Evolutionary conservation across 352 stramenopile genomes (phyloP).

Genomic region (Phytophthora citrophthora): DNA sequence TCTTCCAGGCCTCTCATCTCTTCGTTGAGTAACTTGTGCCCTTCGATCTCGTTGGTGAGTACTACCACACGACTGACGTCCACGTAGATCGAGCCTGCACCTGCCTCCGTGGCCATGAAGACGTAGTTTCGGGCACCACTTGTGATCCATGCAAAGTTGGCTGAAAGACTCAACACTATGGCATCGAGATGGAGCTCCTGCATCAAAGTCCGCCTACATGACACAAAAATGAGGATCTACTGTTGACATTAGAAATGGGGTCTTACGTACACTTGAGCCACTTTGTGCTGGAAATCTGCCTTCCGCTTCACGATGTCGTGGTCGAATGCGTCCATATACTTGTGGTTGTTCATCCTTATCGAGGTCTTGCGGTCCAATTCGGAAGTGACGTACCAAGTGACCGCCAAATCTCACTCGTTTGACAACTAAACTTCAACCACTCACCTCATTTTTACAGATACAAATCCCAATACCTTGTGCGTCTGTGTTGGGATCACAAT

Average conservation of each 20-base stretch:
- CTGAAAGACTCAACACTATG: conserved; percentile 57
- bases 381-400: conserved; percentile 21
- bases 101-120: conserved; percentile 70
- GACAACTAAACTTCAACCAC: conserved; percentile 35
- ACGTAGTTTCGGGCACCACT: conserved; percentile 67
- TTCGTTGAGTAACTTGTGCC: conserved; percentile 71
- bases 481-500: no score
- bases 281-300: conserved; percentile 57
- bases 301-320: conserved; percentile 53
- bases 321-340: conserved; percentile 62
- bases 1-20: conserved; percentile 62
- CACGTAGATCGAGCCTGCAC: conserved; percentile 70
- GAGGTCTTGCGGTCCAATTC: conserved; percentile 1
- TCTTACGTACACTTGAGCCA: conserved; percentile 48
- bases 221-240: neutral
- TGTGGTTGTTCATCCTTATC: conserved; percentile 58
- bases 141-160: conserved; percentile 79
- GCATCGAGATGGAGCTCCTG: conserved; percentile 48
- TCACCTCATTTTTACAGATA: conserved; percentile 19
- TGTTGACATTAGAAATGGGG: no score
- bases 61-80: conserved; percentile 55
- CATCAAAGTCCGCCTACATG: conserved; percentile 51
- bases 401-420: conserved; percentile 29
- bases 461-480: no score
- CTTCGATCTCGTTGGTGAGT: conserved; percentile 80